Conservation (phyloP, 106 monocot genomes). For the Acorus gramineus region DNA sequence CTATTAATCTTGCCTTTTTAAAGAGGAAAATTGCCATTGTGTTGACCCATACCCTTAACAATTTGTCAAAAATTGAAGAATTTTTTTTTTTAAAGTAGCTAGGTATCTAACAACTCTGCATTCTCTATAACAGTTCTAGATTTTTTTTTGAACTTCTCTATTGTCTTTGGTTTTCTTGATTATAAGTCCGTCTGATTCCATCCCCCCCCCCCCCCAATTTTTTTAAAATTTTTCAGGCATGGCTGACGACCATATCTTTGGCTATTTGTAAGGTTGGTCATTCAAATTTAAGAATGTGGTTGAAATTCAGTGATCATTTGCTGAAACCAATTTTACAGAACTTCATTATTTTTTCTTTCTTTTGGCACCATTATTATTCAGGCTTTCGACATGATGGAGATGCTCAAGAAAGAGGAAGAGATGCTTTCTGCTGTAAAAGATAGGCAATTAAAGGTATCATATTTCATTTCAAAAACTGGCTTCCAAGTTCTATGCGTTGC, state of each 20-base stretch:
- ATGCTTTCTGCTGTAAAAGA: conserved; percentile 88
- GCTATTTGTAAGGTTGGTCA: conserved; percentile 72
- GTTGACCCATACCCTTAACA: too few species aligned
- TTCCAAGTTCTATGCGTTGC: too few species aligned
- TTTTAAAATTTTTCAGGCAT: conserved; percentile 65
- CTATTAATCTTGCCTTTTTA: too few species aligned
- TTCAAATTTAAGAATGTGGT: neutral
- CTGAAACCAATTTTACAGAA: neutral
- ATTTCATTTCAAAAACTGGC: too few species aligned
- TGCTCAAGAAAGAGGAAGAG: conserved; percentile 98
- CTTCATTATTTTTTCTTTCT: neutral
- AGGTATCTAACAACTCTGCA: too few species aligned
- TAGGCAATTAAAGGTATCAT: conserved; percentile 47
- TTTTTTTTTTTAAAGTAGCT: too few species aligned
- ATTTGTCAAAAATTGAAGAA: too few species aligned
- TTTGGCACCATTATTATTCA: conserved; percentile 8
- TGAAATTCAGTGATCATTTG: neutral
- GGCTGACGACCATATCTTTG: conserved; percentile 72
- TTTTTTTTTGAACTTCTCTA: neutral
- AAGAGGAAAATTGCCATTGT: too few species aligned
- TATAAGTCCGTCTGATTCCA: neutral
- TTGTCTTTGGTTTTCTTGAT: neutral
- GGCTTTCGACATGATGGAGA: conserved; percentile 92
- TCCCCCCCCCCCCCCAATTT: neutral
- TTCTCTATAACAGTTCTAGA: too few species aligned